Percentiles rank a stretch among this genome's conserved stretches.
Conservation (phyloP, 2,329 filamentous ascomycete species). For the Aspergillus thermomutatus region DNA sequence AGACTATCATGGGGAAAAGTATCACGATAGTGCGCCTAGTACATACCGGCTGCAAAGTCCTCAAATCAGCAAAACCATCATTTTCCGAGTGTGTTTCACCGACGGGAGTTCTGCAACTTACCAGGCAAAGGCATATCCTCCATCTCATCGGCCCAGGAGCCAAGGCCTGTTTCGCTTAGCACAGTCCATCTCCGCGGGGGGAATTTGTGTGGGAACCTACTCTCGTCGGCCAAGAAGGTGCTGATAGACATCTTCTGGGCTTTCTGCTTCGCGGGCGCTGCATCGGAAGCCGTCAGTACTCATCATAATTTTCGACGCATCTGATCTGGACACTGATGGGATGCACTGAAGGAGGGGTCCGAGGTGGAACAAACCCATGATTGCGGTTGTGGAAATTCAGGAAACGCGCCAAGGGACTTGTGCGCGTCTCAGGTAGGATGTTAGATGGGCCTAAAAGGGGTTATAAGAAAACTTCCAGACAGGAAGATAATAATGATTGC, state of each 20-base stretch:
- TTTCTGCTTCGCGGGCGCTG: conserved; percentile 91
- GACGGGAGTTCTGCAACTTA: conserved; percentile 46
- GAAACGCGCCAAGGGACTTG: conserved; percentile 40
- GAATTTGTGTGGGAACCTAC: conserved; percentile 54
- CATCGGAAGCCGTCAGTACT: conserved; percentile 44
- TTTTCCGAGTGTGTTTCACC: background rate
- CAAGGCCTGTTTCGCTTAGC: conserved; percentile 56
- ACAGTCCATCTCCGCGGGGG: conserved; percentile 18
- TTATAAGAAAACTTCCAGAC: conserved; percentile 16
- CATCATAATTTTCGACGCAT: conserved; percentile 13
- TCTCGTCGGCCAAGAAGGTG: conserved; percentile 88
- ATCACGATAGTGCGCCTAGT: conserved; percentile 2
- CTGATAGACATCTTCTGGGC: conserved; percentile 96
- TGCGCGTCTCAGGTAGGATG: conserved; percentile 37
- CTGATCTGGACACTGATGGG: conserved; percentile 3
- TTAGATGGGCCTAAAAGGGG: conserved; percentile 17
- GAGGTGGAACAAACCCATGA: conserved; percentile 51
- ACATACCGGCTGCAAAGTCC: conserved; percentile 31
- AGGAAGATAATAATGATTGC: conserved; percentile 18
- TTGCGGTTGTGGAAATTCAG: conserved; percentile 48
- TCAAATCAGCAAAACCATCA: conserved; percentile 13
- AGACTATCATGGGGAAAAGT: conserved; percentile 2
- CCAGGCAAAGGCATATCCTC: conserved; percentile 75
- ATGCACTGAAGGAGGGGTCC: conserved; percentile 4
- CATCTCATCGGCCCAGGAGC: conserved; percentile 99